Evolutionary conservation across 2,329 filamentous ascomycete species (phyloP).

Genomic region (Colletotrichum paranaense): DNA sequence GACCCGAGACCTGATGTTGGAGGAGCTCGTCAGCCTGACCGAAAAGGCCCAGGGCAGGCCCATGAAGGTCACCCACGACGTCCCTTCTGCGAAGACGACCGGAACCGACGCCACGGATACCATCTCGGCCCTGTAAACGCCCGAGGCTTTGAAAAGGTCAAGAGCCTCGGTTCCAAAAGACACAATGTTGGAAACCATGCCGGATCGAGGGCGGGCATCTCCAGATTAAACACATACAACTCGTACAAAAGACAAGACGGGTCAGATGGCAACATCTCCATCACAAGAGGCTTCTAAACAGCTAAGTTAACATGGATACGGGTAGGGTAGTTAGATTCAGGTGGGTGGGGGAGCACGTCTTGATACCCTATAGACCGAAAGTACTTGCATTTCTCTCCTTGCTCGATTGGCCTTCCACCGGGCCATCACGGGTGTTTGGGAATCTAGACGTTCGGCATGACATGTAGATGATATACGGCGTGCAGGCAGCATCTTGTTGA

Average conservation of each 20-base stretch:
- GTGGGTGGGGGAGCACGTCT: slow-evolving; percentile 28
- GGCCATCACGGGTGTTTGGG: background rate
- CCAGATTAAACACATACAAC: background rate
- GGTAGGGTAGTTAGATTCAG: slow-evolving; percentile 34
- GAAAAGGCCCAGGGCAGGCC: slow-evolving; percentile 57
- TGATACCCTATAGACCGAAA: slow-evolving; percentile 37
- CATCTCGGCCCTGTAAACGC: slow-evolving; percentile 23
- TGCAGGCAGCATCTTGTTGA: slow-evolving; percentile 5
- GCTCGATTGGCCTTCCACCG: background rate
- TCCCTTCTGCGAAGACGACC: slow-evolving; percentile 28
- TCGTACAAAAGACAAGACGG: background rate
- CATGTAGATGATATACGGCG: slow-evolving; percentile 29
- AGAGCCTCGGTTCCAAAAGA: background rate
- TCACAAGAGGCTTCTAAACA: background rate
- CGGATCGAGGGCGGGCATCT: background rate
- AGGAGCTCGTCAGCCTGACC: slow-evolving; percentile 68
- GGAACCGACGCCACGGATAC: slow-evolving; percentile 29
- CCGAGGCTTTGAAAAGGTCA: background rate
- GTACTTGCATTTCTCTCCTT: slow-evolving; percentile 22
- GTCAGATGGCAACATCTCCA: background rate
- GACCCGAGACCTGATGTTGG: slow-evolving; percentile 81
- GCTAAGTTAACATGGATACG: slow-evolving; percentile 9
- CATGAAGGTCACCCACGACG: slow-evolving; percentile 30
- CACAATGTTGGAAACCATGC: background rate
- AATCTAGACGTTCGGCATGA: slow-evolving; percentile 28